A percentile compares a stretch with the other conserved stretches of the same genome.
Evolutionary conservation across 176 grass and related monocot genomes (phyloP).

Genomic region (Metroxylon sagu): DNA sequence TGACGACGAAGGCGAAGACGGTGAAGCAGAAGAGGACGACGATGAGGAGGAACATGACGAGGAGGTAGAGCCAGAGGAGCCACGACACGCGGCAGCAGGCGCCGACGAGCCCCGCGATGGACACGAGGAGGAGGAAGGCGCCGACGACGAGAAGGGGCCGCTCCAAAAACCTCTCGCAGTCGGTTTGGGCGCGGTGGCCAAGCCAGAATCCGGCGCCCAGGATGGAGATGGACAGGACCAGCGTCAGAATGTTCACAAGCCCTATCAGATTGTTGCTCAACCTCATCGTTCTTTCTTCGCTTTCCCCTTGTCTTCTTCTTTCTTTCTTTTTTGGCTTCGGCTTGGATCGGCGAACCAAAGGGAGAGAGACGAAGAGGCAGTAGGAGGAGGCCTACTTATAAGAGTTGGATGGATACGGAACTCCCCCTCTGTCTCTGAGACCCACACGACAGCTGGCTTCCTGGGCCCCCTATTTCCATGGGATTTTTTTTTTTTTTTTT

Average conservation of each 20-base stretch:
- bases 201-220: slow-evolving; percentile 72
- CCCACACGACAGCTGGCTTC: too few species aligned
- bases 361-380: too few species aligned
- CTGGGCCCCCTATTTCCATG: too few species aligned
- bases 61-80: slow-evolving; percentile 86
- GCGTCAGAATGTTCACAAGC: slow-evolving; percentile 45
- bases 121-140: slow-evolving; percentile 46
- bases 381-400: too few species aligned
- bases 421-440: too few species aligned
- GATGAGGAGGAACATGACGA: slow-evolving; percentile 82
- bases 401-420: too few species aligned
- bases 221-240: slow-evolving; percentile 43
- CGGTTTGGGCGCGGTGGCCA: slow-evolving; percentile 50
- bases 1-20: slow-evolving; percentile 75
- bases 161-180: slow-evolving; percentile 83
- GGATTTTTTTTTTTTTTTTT: too few species aligned
- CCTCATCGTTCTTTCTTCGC: slow-evolving; percentile 30
- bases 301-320: too few species aligned
- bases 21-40: slow-evolving; percentile 61
- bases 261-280: slow-evolving; percentile 73
- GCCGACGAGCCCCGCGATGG: slow-evolving; percentile 52
- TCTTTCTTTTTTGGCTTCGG: not conserved
- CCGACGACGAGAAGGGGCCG: slow-evolving; percentile 49
- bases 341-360: too few species aligned
- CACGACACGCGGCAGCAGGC: slow-evolving; percentile 62